Evolutionary conservation across 2,329 filamentous ascomycete genomes (phyloP), one percentile per base, ranked within the genome.

Genomic region (Ilyonectria mors-panacis): DNA sequence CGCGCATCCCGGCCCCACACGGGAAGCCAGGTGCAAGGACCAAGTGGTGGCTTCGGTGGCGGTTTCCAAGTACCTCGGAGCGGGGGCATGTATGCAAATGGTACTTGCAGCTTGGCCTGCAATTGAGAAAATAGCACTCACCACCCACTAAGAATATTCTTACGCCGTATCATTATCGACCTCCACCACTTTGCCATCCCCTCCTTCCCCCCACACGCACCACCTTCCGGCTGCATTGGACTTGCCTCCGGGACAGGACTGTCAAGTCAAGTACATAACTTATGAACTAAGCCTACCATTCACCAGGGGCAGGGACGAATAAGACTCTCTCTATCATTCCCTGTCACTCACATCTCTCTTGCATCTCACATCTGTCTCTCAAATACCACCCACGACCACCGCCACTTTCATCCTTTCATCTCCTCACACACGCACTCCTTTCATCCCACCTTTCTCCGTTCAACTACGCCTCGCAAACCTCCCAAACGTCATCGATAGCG

Each of bases 21-120:
- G 55, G 59, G 47, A 44, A 53, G 55, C 47, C 39, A 50, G 33
- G 33, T 26, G 57, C 57, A 59, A 51, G 57, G 57, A 59, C 57
- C 57, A 55, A 13, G 44, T 26, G 44, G 50, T 35, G 50, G 30
- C 44, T 54, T n/a, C 17, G 15, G 39, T 39, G 37, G 39, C 39
- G 47, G 54, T 45, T 21, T 26, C 33, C 50, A 64, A 35, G 61
- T 59, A 54, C 37, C 54, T 33, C 12, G n/a, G 12, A n/a, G 42
- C 30, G 21, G 50, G 30, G 42, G 26, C 17, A 7, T 12, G 26
- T 42, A 60, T 56, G 23, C 42, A 60, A 60, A 56, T 9, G 50
- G 56, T 65, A 65, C 62, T 35, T 59, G 42, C 33, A 9, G 37
- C 21, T 3, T 17, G 23, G 23, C 45, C 23, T 48, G 23, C 21